Conservation (phyloP, 495 filamentous ascomycete genomes). For the Echria macrotheca region DNA sequence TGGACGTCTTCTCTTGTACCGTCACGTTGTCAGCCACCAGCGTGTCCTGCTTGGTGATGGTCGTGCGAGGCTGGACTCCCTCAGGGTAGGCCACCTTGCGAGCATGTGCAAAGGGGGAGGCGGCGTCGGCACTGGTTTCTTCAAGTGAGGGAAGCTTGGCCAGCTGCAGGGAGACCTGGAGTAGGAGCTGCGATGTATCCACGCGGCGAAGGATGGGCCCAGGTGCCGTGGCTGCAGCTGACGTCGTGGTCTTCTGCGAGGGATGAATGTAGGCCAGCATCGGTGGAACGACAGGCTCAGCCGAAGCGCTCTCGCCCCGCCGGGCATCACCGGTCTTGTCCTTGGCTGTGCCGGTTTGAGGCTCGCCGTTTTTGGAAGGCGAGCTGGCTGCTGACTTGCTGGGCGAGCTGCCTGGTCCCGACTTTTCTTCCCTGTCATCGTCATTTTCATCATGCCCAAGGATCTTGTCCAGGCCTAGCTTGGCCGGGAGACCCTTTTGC, state of each 20-base stretch:
- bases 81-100: slow-evolving; percentile 77
- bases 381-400: slow-evolving; percentile 2
- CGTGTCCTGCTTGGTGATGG: slow-evolving; percentile 68
- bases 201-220: slow-evolving; percentile 72
- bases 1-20: slow-evolving; percentile 72
- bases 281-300: slow-evolving; percentile 55
- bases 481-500: slow-evolving; percentile 74
- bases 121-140: slow-evolving; percentile 47
- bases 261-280: slow-evolving; percentile 75
- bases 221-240: slow-evolving; percentile 11
- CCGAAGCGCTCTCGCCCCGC: background rate
- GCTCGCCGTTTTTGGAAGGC: background rate
- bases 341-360: slow-evolving; percentile 15
- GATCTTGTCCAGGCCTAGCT: slow-evolving; percentile 66
- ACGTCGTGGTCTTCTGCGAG: slow-evolving; percentile 17
- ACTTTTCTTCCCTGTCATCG: slow-evolving; percentile 22
- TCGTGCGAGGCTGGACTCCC: slow-evolving; percentile 66
- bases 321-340: slow-evolving; percentile 27
- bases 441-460: slow-evolving; percentile 36
- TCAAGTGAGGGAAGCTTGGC: slow-evolving; percentile 69
- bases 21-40: slow-evolving; percentile 81
- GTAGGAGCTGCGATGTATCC: slow-evolving; percentile 75
- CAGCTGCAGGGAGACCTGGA: slow-evolving; percentile 75
- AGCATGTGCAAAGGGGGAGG: slow-evolving; percentile 67
- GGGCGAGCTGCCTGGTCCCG: slow-evolving; percentile 1